A percentile compares a stretch with the other conserved stretches of the same genome.
Conservation (phyloP, 768 basidiomycete species). For the Leucocoprinus birnbaumii region DNA sequence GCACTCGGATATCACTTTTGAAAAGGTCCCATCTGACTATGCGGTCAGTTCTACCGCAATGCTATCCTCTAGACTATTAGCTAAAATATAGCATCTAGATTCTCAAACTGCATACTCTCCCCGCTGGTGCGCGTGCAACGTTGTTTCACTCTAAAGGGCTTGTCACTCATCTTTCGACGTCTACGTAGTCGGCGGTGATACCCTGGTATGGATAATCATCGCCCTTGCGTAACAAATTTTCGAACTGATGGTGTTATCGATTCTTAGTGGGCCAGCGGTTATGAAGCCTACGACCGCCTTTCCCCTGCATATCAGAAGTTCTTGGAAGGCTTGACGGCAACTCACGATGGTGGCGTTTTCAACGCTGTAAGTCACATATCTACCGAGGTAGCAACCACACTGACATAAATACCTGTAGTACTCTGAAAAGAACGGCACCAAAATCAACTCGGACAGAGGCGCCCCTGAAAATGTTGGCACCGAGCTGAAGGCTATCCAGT, state of each 20-base stretch:
- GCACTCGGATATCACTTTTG: constrained; percentile 63
- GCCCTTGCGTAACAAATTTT: no score
- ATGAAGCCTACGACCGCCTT: constrained; percentile 64
- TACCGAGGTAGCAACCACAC: not conserved
- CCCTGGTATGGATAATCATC: constrained; percentile 31
- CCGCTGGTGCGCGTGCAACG: constrained; percentile 22
- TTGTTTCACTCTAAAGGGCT: not conserved
- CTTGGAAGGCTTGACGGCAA: constrained; percentile 56
- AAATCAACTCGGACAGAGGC: constrained; percentile 35
- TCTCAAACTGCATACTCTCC: constrained; percentile 39
- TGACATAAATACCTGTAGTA: not conserved
- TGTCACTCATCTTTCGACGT: not conserved
- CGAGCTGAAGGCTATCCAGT: constrained; percentile 50
- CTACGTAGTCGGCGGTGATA: constrained; percentile 37
- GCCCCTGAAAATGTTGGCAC: constrained; percentile 50
- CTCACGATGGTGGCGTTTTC: constrained; percentile 34
- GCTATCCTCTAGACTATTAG: not conserved
- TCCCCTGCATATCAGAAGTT: constrained; percentile 51
- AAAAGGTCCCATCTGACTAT: constrained; percentile 57
- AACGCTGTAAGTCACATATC: not conserved
- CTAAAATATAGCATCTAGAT: constrained; percentile 19
- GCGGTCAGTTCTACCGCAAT: constrained; percentile 27
- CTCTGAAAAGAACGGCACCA: constrained; percentile 8
- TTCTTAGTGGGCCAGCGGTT: constrained; percentile 33
- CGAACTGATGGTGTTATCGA: not conserved